These are phyloP conservation scores for Pseudogymnoascus sp. DNA, from an alignment of 2,329 filamentous ascomycete species.

Conservation along the genomic window DNA sequence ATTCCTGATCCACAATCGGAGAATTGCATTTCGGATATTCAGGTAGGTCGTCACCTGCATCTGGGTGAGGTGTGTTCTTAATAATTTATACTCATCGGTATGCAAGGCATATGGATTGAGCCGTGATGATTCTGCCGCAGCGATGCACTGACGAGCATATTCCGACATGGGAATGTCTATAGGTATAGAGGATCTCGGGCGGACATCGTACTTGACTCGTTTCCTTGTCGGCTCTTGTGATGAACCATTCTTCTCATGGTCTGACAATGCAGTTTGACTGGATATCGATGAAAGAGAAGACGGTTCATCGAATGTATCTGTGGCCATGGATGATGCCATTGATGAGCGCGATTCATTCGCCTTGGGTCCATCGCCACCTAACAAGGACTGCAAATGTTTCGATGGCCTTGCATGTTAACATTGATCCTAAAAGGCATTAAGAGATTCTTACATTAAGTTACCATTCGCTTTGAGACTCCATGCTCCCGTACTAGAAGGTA, in stretches of 20 bases:
- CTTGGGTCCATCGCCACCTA: conserved; percentile 16
- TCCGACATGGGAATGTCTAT: conserved; percentile 61
- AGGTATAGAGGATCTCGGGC: conserved; percentile 78
- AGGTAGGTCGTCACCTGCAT: conserved; percentile 90
- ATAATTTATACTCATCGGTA: conserved; percentile 69
- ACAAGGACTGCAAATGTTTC: conserved; percentile 4
- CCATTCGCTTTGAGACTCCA: background rate
- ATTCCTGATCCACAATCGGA: conserved; percentile 82
- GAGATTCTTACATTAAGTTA: background rate
- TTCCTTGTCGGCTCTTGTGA: conserved; percentile 25
- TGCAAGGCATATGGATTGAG: conserved; percentile 86
- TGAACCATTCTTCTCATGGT: conserved; percentile 32
- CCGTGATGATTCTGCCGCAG: conserved; percentile 80
- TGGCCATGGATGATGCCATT: conserved; percentile 45
- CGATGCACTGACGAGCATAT: conserved; percentile 86
- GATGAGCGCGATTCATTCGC: conserved; percentile 33
- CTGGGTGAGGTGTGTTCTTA: conserved; percentile 75
- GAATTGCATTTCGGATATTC: conserved; percentile 90
- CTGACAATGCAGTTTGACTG: conserved; percentile 58
- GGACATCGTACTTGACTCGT: conserved; percentile 48
- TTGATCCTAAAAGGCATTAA: background rate
- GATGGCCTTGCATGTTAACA: background rate
- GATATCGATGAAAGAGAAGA: conserved; percentile 47
- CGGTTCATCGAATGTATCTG: conserved; percentile 41
- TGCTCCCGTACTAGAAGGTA: background rate